Evolutionary conservation across 345 rosid genomes (phyloP).

Genomic region (Lepidium africanum): DNA sequence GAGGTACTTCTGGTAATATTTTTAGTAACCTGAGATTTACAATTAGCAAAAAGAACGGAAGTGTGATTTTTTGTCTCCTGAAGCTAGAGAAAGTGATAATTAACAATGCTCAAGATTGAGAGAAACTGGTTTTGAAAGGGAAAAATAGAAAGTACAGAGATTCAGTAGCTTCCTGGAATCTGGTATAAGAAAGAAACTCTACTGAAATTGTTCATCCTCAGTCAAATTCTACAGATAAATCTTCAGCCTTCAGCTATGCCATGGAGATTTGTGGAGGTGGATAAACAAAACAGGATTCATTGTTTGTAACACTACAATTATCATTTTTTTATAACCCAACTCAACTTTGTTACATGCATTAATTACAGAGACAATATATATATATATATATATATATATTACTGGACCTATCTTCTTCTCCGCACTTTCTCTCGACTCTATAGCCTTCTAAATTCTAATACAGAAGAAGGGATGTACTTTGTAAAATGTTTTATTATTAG

Average conservation of each 20-base stretch:
- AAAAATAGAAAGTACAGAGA: neutral
- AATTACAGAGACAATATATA: conserved; percentile 7
- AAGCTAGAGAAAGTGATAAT: conserved; percentile 7
- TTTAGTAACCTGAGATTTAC: conserved; percentile 8
- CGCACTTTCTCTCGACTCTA: too few relatives aligned
- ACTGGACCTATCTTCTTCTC: neutral
- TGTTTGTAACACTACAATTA: conserved; percentile 23
- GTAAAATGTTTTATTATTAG: too few relatives aligned
- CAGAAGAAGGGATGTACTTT: too few relatives aligned
- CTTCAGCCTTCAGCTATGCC: neutral
- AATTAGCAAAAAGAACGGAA: conserved; percentile 2
- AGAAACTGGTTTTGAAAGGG: conserved; percentile 8
- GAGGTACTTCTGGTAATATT: conserved; percentile 13
- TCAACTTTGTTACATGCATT: conserved; percentile 9
- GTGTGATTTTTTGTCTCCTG: conserved; percentile 5
- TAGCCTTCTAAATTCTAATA: too few relatives aligned
- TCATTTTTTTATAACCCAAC: neutral
- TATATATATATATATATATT: neutral
- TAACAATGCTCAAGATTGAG: conserved; percentile 12
- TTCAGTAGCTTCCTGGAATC: neutral
- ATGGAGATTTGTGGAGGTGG: conserved; percentile 20
- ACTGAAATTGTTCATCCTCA: neutral
- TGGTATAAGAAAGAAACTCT: neutral
- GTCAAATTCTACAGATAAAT: neutral
- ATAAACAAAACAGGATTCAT: conserved; percentile 20